Evolutionary conservation across 768 basidiomycete species (phyloP).

Genomic region (Kwoniella bestiolae): DNA sequence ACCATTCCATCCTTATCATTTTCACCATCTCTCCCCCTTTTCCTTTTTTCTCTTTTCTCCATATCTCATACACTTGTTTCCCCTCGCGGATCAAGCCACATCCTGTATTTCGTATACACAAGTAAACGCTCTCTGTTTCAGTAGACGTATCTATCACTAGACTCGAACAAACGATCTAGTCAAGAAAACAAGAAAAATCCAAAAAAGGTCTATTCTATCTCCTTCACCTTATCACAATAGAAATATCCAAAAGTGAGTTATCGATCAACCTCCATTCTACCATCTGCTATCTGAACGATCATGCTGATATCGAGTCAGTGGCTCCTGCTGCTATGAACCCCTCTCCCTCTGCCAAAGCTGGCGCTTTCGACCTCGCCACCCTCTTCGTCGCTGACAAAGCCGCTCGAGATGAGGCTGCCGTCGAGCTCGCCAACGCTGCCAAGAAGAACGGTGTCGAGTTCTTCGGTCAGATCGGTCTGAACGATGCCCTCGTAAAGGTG

Average conservation of each 20-base stretch:
- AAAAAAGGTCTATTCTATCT: constrained; percentile 11
- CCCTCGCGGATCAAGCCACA: constrained; percentile 16
- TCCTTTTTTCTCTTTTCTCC: constrained; percentile 2
- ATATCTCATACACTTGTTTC: not conserved
- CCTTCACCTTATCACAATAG: constrained; percentile 2
- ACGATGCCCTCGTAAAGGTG: constrained; percentile 71
- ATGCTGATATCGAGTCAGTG: constrained; percentile 53
- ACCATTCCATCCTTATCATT: constrained; percentile 10
- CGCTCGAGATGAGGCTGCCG: constrained; percentile 72
- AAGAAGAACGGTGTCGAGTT: constrained; percentile 83
- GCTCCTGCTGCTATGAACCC: constrained; percentile 65
- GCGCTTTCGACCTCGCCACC: constrained; percentile 67
- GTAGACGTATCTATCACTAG: not conserved
- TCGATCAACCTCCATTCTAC: too few relatives aligned
- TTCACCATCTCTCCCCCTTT: constrained; percentile 9
- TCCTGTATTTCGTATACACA: too few relatives aligned
- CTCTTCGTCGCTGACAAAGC: constrained; percentile 87
- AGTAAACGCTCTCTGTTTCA: constrained; percentile 11
- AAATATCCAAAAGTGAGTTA: constrained; percentile 33
- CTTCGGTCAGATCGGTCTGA: constrained; percentile 72
- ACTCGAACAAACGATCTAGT: not conserved
- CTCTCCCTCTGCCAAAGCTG: constrained; percentile 67
- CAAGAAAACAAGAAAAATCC: constrained; percentile 6
- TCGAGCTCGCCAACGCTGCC: constrained; percentile 70
- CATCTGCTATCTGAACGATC: not conserved